Evolutionary conservation across 371 early-diverging fungal species (phyloP), one percentile per base, ranked within the genome.

Genomic region (Cokeromyces recurvatus): DNA sequence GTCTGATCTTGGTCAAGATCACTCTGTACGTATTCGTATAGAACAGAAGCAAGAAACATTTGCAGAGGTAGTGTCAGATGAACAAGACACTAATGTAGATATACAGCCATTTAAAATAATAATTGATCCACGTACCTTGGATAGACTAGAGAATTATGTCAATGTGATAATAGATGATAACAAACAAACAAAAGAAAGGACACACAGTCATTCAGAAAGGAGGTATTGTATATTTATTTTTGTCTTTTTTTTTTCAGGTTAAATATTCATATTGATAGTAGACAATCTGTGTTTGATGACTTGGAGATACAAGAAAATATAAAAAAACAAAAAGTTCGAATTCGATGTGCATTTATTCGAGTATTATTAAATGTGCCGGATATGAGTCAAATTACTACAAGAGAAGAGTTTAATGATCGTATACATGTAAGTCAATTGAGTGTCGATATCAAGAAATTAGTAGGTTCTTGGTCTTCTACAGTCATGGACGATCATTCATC

Each of bases 31-130:
- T 3, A 31, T 52, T 24, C 50, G 64, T 1, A 35, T 70, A 5
- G 70, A 70, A 42, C 62, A 46, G 35, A 60, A 61, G 31, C 61
- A 60, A 21, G 22, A 5, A 5, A 27, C 7, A 27, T 4, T 16
- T 34, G 8, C 22, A 41, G 40, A 21, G 31, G 27, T n/a, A 6
- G 38, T 42, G 0, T 46, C 57, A 1, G 55, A 61, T 32, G 62
- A 68, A 7, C 62, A 66, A 22, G 79, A 81, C 29, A 61, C 70
- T 1, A 55, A 56, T 9, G 60, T 79, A 2, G 77, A 78, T 14
- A 57, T 81, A 9, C 66, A 74, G 38, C 69, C 84, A 3, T 53
- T 79, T 15, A 71, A 68, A 23, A 20, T 81, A 10, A 64, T 69
- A 24, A 8, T 83, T 12, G 79, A 83, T 55, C 52, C 78, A 0